Percentiles rank a stretch among this genome's conserved stretches.
These are phyloP conservation scores for Ganoderma sp. DNA, from an alignment of 1,284 basidiomycete genomes.

Conservation along the genomic window DNA sequence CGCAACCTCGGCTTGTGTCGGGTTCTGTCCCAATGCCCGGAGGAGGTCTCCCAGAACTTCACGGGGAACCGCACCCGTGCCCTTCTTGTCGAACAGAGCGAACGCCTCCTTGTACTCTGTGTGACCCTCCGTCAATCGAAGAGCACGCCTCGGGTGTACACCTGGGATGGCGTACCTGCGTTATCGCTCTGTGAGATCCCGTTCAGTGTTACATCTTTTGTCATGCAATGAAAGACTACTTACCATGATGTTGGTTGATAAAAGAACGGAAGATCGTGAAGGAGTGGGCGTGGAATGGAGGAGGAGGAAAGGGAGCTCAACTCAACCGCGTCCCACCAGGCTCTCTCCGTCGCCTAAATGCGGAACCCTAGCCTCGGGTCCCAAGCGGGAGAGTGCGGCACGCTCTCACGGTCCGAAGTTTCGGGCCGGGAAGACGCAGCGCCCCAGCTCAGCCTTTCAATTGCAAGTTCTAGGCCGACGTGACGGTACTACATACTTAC, in stretches of 20 bases:
- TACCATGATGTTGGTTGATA: conserved; percentile 26
- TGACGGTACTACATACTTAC: too few species aligned
- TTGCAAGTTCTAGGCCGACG: too few species aligned
- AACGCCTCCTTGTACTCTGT: conserved; percentile 96
- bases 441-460: too few species aligned
- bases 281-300: background rate
- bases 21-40: conserved; percentile 96
- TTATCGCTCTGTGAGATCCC: conserved; percentile 58
- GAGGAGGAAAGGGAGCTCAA: background rate
- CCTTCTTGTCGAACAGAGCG: conserved; percentile 96
- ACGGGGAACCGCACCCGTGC: conserved; percentile 86
- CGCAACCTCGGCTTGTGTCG: conserved; percentile 94
- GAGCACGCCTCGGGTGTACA: background rate
- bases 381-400: background rate
- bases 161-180: conserved; percentile 50
- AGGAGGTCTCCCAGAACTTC: conserved; percentile 95
- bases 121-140: background rate
- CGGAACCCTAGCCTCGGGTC: conserved; percentile 4
- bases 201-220: conserved; percentile 1
- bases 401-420: background rate
- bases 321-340: background rate
- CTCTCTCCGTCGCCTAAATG: conserved; percentile 1
- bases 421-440: background rate
- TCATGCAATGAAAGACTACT: background rate
- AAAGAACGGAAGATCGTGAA: conserved; percentile 7